Base-by-base conservation (phyloP, 176 grass and related monocot species). In the Musa schizocarpa region DNA sequence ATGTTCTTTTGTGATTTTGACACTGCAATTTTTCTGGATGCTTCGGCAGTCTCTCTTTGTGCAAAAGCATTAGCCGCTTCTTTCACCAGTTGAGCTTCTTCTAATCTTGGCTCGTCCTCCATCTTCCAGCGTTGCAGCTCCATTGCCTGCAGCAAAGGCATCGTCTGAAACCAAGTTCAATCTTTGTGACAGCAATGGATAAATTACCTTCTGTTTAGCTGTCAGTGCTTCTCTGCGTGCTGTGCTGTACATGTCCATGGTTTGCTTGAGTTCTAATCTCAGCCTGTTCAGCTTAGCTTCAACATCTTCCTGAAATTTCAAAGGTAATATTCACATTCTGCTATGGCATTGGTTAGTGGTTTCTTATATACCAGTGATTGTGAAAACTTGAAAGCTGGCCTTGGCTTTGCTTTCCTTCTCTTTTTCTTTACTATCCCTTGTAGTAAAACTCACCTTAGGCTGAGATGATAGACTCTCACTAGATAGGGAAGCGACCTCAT, bases 171-270 rank as follows among this genome's bases (percentile, higher is more conserved):
- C 21, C 57, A 61, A 61, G 57, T n/a, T 61, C 57, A 20, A 61
- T n/a, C n/a, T 61, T 14, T 14, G 3, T 14, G 57, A 19, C 57
- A 61, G 14, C 43, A 69, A 19, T 21, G 67, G 67, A 49, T 5
- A 69, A 27, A 69, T 61, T 76, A 85, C 83, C 78, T 86, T 74
- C 20, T 77, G 78, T 73, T 81, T 86, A 52, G 78, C 83, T 52
- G 55, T 54, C n/a, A 81, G 65, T 66, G 83, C 83, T 66, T 86
- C 83, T 75, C 65, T 86, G 79, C 83, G 81, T n/a, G 83, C 83
- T 72, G 72, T 81, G n/a, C 76, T 81, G 65, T 86, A 86, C 83
- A 86, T 81, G 25, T 81, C 73, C 78, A 86, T 77, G 17, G 78
- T 86, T n/a, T 86, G 78, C 74, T 81, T 86, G 8, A 86, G 73